phyloP scores from a whole-genome alignment of 2,329 filamentous ascomycete species.

The Hirsutella minnesotensis region DNA sequence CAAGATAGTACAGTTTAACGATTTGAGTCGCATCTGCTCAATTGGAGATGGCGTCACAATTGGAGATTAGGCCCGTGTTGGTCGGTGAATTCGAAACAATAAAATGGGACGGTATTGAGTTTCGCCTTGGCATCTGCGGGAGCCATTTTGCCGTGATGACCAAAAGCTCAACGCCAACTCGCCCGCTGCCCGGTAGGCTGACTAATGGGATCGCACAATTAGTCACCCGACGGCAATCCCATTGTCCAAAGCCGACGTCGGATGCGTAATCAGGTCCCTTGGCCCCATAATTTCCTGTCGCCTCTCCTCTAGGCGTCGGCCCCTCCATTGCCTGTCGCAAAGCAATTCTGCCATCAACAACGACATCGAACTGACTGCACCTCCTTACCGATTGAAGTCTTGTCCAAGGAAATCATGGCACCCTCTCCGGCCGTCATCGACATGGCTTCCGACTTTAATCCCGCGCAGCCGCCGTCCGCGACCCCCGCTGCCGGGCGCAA shows the following conservation, averaged over 20 bases:
- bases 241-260: neutral
- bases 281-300: neutral
- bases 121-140: too few relatives aligned
- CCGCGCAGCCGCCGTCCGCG: conserved; percentile 8
- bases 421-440: conserved; percentile 38
- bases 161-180: neutral
- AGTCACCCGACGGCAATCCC: neutral
- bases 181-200: neutral
- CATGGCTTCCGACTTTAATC: conserved; percentile 40
- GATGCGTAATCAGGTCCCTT: neutral
- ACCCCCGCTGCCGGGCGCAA: conserved; percentile 36
- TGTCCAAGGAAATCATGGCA: conserved; percentile 24
- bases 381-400: neutral
- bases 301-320: neutral
- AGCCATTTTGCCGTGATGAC: neutral
- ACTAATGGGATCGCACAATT: neutral
- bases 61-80: too few relatives aligned
- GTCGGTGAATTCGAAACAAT: too few relatives aligned
- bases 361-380: neutral
- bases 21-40: too few relatives aligned
- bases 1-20: too few relatives aligned
- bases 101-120: too few relatives aligned
- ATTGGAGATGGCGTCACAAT: too few relatives aligned
- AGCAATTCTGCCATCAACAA: neutral
- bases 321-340: neutral